phyloP scores from a whole-genome alignment of 768 basidiomycete genomes.

The Lactarius quietus region DNA sequence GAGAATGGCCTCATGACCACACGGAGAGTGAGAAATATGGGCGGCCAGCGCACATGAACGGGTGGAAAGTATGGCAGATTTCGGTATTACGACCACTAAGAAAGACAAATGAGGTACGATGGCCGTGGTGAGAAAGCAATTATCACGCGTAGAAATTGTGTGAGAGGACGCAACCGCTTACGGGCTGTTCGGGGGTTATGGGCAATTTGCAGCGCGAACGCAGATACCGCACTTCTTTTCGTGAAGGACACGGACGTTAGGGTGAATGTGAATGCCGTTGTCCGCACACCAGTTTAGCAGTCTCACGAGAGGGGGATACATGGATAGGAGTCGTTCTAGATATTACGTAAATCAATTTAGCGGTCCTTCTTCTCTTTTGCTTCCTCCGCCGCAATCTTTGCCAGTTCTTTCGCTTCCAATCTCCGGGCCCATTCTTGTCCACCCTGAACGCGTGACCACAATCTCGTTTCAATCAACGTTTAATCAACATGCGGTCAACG shows the following conservation, averaged over 20 bases:
- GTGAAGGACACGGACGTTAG: constrained; percentile 24
- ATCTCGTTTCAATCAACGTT: constrained; percentile 7
- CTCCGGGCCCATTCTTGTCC: constrained; percentile 64
- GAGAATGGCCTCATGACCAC: constrained; percentile 27
- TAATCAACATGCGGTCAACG: constrained; percentile 29
- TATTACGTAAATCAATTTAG: constrained; percentile 21
- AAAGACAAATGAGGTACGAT: background rate
- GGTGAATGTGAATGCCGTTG: constrained; percentile 26
- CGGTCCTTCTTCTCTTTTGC: constrained; percentile 21
- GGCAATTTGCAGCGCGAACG: constrained; percentile 12
- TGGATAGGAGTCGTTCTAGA: constrained; percentile 13
- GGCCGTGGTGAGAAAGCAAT: constrained; percentile 2
- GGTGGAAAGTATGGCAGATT: constrained; percentile 29
- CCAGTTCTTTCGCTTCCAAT: constrained; percentile 23
- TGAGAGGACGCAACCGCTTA: constrained; percentile 10
- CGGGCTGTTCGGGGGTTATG: constrained; percentile 16
- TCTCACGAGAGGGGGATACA: constrained; percentile 7
- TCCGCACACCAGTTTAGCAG: constrained; percentile 27
- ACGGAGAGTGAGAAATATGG: constrained; percentile 25
- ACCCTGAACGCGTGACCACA: constrained; percentile 44
- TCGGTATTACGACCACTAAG: constrained; percentile 30
- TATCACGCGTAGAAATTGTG: constrained; percentile 16
- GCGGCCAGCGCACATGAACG: constrained; percentile 26
- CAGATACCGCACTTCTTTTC: constrained; percentile 15
- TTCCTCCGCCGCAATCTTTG: constrained; percentile 24